Conservation (phyloP, 2,329 filamentous ascomycete genomes). For the Clathrospora elynae region DNA sequence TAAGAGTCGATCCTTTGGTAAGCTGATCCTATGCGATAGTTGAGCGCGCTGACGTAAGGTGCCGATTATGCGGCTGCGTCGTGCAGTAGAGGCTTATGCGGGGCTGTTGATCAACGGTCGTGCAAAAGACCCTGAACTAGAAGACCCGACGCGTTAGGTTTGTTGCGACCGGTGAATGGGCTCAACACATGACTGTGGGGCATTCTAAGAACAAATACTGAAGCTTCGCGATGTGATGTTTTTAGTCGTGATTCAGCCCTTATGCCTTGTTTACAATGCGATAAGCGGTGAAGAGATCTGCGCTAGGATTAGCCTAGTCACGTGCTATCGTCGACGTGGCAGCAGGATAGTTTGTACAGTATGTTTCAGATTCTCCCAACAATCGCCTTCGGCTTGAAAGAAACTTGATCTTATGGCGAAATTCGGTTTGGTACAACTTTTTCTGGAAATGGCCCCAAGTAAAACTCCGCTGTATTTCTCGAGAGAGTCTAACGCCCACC, state of each 20-base stretch:
- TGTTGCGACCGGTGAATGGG: slow-evolving; percentile 3
- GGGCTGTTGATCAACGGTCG: slow-evolving; percentile 6
- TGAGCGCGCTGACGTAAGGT: slow-evolving; percentile 16
- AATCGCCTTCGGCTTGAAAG: no score
- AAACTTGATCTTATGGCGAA: no score
- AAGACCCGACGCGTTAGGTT: slow-evolving; percentile 1
- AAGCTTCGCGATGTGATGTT: slow-evolving; percentile 1
- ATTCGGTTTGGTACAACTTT: no score
- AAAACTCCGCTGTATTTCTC: no score
- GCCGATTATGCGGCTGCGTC: slow-evolving; percentile 4
- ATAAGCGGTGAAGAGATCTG: slow-evolving; percentile 23
- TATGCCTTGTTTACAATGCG: slow-evolving; percentile 15
- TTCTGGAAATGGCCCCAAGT: no score
- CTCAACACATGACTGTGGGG: slow-evolving; percentile 9
- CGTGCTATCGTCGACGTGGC: slow-evolving; percentile 15
- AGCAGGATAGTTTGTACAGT: no score
- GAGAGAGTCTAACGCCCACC: no score
- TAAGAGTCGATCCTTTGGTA: no score
- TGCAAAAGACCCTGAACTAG: slow-evolving; percentile 12
- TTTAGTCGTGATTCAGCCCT: neutral
- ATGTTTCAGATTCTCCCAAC: no score
- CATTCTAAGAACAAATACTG: neutral
- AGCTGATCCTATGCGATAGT: neutral
- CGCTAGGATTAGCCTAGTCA: slow-evolving; percentile 16
- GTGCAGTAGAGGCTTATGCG: slow-evolving; percentile 11